Base-by-base conservation (phyloP, 805 yeast species). In the Nakazawaea anatomiae region DNA sequence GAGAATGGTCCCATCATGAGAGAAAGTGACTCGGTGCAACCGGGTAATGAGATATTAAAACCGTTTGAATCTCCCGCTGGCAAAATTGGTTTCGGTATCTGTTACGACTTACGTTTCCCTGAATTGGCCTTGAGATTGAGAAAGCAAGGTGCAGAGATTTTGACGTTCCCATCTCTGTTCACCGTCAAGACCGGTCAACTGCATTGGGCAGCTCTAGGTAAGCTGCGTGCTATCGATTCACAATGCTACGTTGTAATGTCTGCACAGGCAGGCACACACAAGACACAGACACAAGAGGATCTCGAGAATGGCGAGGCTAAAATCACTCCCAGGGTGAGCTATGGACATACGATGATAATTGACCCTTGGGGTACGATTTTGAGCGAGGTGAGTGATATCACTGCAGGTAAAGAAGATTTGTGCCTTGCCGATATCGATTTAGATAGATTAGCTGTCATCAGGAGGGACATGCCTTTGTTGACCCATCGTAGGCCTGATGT, bases 101-200 rank as follows among this genome's bases (percentile, higher is more conserved):
- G 96, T 66, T 90, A 88, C 66, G 98, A 89, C 66, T 80, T 89
- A 35, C 72, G 97, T 55, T 89, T 89, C 62, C 96, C 96, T 0
- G 96, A 90, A 62, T 68, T 87, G 45, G 83, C 94, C 1, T 59
- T 85, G 36, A 67, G 83, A 40, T 67, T 87, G 36, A 70, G 96
- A 47, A 62, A 78, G 8, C 58, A 69, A 48, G 96, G 96, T 3
- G 96, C 96, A 1, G 76, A 88, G 52, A 70, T 92, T 27, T 58
- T 92, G 39, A 78, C 92, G 2, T 92, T 73, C 59, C 98, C 99
- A 0, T 85, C 95, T 29, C 98, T 98, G 0, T 94, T 95, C 74
- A 94, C 97, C 0, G 79, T 87, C 62, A 82, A 83, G 55, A 92
- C 98, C 0, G 99, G 99, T 1, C 81, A 81, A 47, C 89, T 92